phyloP scores from a whole-genome alignment of 129 eudicot species.

The Logfia minima region DNA sequence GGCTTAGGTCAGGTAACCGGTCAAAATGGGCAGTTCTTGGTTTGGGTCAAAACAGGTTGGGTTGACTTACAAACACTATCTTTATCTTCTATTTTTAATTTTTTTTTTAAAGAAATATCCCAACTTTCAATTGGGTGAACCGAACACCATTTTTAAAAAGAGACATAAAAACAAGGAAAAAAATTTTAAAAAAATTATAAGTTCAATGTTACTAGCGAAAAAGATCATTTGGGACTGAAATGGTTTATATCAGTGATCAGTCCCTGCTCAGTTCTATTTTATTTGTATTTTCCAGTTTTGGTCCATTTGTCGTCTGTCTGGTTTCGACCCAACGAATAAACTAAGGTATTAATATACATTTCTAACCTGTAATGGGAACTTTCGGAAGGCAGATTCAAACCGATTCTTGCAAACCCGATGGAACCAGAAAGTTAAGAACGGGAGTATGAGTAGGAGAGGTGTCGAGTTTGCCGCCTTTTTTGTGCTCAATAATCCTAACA shows the following conservation, averaged over 20 bases:
- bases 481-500: constrained; percentile 84
- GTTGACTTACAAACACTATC: no score
- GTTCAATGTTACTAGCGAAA: no score
- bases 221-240: neutral
- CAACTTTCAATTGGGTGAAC: no score
- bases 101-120: no score
- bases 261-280: neutral
- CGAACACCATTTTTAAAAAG: no score
- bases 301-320: neutral
- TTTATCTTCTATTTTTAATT: no score
- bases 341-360: neutral
- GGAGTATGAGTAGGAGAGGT: constrained; percentile 61
- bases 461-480: constrained; percentile 55
- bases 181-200: no score
- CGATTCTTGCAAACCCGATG: constrained; percentile 82
- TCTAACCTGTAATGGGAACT: constrained; percentile 86
- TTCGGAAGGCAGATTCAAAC: constrained; percentile 68
- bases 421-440: constrained; percentile 83
- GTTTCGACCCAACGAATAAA: neutral
- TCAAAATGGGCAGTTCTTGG: neutral
- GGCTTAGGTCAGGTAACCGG: neutral
- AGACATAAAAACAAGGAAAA: no score
- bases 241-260: neutral
- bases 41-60: neutral
- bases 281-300: neutral